phyloP scores from a whole-genome alignment of 108 stramenopile genomes.

The Aurantiochytrium sp. region DNA sequence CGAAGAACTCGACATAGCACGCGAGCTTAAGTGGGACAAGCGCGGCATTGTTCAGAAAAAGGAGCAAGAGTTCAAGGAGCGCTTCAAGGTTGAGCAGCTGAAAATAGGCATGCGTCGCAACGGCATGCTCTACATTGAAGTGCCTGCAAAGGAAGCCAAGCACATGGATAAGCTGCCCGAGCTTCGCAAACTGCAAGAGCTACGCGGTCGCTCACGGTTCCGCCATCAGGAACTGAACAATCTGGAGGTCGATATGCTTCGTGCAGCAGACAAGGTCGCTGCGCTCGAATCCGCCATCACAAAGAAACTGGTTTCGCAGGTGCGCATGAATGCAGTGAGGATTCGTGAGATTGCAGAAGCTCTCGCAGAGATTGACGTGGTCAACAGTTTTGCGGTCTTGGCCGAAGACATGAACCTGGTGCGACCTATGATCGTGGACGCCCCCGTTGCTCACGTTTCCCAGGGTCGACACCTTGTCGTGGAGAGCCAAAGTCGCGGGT shows the following conservation, averaged over 20 bases:
- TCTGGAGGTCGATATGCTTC: neutral
- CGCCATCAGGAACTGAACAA: neutral
- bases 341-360: neutral
- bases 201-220: neutral
- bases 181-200: neutral
- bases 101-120: neutral
- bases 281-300: neutral
- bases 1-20: neutral
- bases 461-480: slow-evolving; percentile 18
- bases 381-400: neutral
- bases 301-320: neutral
- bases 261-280: neutral
- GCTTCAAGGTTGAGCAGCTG: neutral
- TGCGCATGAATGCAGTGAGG: neutral
- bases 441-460: neutral
- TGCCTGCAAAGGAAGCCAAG: neutral
- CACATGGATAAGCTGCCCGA: neutral
- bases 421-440: neutral
- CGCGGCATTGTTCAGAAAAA: neutral
- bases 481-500: neutral
- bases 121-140: neutral
- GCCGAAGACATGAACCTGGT: neutral
- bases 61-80: neutral
- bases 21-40: neutral
- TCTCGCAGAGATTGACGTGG: slow-evolving; percentile 14